Evolutionary conservation across 495 filamentous ascomycete species (phyloP).

Genomic region (Mytilinidion resinicola): DNA sequence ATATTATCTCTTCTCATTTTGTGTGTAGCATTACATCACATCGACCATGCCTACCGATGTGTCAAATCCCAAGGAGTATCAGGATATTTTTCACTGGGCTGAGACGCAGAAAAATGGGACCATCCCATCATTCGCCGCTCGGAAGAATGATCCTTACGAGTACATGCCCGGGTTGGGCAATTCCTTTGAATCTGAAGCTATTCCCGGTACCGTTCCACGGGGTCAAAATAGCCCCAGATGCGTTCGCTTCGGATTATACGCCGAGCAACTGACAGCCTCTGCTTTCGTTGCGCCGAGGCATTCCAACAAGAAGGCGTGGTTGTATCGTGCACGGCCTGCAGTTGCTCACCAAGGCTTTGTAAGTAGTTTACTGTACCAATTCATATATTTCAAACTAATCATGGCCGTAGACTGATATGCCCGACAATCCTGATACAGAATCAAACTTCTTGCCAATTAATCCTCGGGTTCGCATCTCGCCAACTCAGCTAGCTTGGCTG

Average conservation of each 20-base stretch:
- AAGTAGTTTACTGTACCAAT: neutral
- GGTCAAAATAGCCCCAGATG: constrained; percentile 45
- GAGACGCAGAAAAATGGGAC: constrained; percentile 45
- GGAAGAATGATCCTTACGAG: constrained; percentile 47
- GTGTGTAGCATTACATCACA: too few relatives aligned
- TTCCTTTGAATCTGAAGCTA: constrained; percentile 37
- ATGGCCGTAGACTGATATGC: constrained; percentile 39
- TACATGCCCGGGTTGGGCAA: too few relatives aligned
- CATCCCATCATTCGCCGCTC: constrained; percentile 22
- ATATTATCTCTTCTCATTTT: too few relatives aligned
- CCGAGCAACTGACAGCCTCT: constrained; percentile 45
- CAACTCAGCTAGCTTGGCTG: constrained; percentile 46
- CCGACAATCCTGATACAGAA: constrained; percentile 42
- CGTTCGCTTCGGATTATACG: constrained; percentile 45
- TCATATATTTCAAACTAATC: constrained; percentile 5
- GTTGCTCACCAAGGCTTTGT: constrained; percentile 49
- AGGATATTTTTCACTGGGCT: constrained; percentile 54
- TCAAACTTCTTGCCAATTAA: constrained; percentile 45
- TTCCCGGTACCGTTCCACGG: constrained; percentile 45
- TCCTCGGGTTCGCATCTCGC: constrained; percentile 57
- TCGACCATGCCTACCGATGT: neutral
- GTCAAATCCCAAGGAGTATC: constrained; percentile 41
- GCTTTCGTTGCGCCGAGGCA: constrained; percentile 46
- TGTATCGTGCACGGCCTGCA: constrained; percentile 45
- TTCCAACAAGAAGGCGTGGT: constrained; percentile 43